Conservation (phyloP, 495 filamentous ascomycete genomes). For the Geoglossum glabrum region DNA sequence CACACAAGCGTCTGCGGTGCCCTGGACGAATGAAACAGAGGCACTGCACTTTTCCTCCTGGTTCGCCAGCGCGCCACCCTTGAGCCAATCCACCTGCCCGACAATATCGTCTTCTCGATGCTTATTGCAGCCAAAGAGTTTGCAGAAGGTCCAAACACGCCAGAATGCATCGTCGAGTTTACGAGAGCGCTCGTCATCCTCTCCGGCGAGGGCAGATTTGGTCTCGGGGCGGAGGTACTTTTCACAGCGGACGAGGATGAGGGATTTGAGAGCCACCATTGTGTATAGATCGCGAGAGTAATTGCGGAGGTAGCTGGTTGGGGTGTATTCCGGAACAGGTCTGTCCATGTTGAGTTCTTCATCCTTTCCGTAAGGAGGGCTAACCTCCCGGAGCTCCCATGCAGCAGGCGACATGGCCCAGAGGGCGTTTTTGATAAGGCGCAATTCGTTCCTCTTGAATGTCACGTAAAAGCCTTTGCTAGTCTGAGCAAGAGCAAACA, state of each 20-base stretch:
- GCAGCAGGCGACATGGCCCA: slow-evolving; percentile 39
- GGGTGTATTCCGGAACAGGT: slow-evolving; percentile 35
- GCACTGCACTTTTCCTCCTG: slow-evolving; percentile 11
- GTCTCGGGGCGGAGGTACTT: slow-evolving; percentile 39
- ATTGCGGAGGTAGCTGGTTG: slow-evolving; percentile 32
- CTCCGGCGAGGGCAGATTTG: slow-evolving; percentile 30
- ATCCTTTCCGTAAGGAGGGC: slow-evolving; percentile 30
- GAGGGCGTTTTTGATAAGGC: slow-evolving; percentile 32
- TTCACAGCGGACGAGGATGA: slow-evolving; percentile 37
- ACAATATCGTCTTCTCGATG: slow-evolving; percentile 38
- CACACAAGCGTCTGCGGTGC: slow-evolving; percentile 24
- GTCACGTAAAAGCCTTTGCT: slow-evolving; percentile 38
- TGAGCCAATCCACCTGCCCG: slow-evolving; percentile 47
- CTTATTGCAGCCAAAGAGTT: slow-evolving; percentile 40
- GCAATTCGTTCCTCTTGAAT: slow-evolving; percentile 38
- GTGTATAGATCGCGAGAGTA: slow-evolving; percentile 38
- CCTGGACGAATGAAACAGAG: background rate
- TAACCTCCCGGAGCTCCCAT: slow-evolving; percentile 46
- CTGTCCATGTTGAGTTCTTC: slow-evolving; percentile 26
- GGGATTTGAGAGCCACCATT: slow-evolving; percentile 35
- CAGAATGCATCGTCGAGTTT: slow-evolving; percentile 47
- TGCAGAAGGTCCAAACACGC: slow-evolving; percentile 53
- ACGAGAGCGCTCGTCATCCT: slow-evolving; percentile 26
- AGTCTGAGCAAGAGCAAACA: slow-evolving; percentile 34
- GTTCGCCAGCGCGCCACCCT: slow-evolving; percentile 23